These are phyloP conservation scores for Annulohypoxylon maeteangense DNA, from an alignment of 495 filamentous ascomycete species.

Conservation along the genomic window DNA sequence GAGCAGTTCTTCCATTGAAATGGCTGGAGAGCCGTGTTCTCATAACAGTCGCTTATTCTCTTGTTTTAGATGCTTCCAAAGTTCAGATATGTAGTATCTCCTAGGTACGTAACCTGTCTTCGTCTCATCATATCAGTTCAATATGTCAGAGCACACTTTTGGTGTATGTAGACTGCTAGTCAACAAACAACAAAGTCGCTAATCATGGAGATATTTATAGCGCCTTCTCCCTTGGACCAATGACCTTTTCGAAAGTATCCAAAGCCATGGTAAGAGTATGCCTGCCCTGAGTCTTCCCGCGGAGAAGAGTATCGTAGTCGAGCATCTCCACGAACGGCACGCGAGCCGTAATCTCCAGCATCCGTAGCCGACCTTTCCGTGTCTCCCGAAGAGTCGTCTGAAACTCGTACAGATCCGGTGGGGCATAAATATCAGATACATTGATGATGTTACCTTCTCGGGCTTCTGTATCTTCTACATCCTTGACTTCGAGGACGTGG, in stretches of 20 bases:
- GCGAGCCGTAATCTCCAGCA: slow-evolving; percentile 75
- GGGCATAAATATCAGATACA: slow-evolving; percentile 78
- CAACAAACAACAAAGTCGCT: not conserved
- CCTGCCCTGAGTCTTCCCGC: slow-evolving; percentile 86
- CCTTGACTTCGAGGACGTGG: slow-evolving; percentile 82
- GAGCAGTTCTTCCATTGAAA: not conserved
- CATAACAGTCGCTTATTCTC: not conserved
- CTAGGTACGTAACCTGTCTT: not conserved
- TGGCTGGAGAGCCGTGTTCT: not conserved
- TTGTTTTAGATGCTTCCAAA: not conserved
- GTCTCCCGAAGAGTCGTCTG: slow-evolving; percentile 55
- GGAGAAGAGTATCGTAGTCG: slow-evolving; percentile 89
- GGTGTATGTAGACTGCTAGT: not conserved
- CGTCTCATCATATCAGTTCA: not conserved
- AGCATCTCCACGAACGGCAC: slow-evolving; percentile 98
- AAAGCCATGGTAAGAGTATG: slow-evolving; percentile 93
- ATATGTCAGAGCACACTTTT: not conserved
- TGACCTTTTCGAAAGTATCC: slow-evolving; percentile 89
- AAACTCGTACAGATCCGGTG: slow-evolving; percentile 82
- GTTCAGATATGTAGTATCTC: not conserved
- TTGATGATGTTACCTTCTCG: slow-evolving; percentile 63
- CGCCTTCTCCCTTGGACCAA: slow-evolving; percentile 62
- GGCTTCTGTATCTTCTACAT: slow-evolving; percentile 54
- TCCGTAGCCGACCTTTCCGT: slow-evolving; percentile 52
- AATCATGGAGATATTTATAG: slow-evolving; percentile 16